These are phyloP conservation scores for Dioszegia crocea DNA, from an alignment of 768 basidiomycete genomes.

Conservation along the genomic window DNA sequence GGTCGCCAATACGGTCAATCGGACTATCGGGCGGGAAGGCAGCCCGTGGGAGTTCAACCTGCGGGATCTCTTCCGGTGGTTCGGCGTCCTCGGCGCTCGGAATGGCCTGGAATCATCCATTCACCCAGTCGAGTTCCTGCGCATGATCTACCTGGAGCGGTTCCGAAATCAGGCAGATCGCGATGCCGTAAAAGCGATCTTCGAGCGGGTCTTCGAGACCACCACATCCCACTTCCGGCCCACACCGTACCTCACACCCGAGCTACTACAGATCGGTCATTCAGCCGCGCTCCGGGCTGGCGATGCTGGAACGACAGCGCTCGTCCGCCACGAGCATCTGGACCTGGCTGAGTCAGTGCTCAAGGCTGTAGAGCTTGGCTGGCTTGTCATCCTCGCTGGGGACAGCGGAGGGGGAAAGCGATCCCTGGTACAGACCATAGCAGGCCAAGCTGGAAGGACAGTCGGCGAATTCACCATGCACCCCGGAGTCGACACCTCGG, in stretches of 20 bases:
- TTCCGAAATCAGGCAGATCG: constrained; percentile 76
- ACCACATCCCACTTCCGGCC: constrained; percentile 53
- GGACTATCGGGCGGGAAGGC: constrained; percentile 70
- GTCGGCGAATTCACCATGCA: constrained; percentile 75
- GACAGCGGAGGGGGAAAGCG: constrained; percentile 73
- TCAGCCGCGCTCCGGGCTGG: constrained; percentile 52
- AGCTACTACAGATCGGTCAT: constrained; percentile 64
- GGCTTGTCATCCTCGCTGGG: constrained; percentile 87
- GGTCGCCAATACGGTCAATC: constrained; percentile 61
- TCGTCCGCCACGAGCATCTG: constrained; percentile 61
- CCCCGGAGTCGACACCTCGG: constrained; percentile 83
- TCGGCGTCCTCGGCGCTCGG: constrained; percentile 52
- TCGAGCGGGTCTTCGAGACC: constrained; percentile 44
- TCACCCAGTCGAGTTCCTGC: constrained; percentile 64
- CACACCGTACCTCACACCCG: constrained; percentile 36
- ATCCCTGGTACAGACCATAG: constrained; percentile 63
- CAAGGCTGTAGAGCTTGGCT: constrained; percentile 67
- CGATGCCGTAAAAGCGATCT: constrained; percentile 44
- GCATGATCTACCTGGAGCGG: constrained; percentile 73
- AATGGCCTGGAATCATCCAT: constrained; percentile 47
- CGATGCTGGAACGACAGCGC: constrained; percentile 46
- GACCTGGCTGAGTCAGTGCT: constrained; percentile 69
- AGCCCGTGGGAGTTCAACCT: constrained; percentile 98
- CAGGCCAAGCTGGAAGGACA: constrained; percentile 63
- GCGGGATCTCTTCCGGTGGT: constrained; percentile 89